Evolutionary conservation across 129 eudicot genomes (phyloP), one percentile per base, ranked within the genome.

Genomic region (Centrapalus pauciflorus): DNA sequence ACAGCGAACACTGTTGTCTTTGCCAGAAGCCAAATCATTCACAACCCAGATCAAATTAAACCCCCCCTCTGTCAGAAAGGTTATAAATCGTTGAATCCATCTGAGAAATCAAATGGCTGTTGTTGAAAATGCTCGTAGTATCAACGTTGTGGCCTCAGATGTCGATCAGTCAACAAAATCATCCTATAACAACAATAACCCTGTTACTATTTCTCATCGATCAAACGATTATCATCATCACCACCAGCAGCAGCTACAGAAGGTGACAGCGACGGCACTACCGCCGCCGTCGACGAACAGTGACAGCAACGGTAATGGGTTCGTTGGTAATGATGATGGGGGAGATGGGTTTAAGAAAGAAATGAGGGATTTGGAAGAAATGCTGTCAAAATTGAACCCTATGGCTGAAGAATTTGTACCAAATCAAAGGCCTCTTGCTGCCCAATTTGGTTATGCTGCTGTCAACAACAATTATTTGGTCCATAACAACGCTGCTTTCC

Each of bases 371-470:
- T 81, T 89, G 79, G 86, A 83, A 71, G 87, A 89, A 24, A 89
- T 89, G 96, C 30, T 89, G 70, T 89, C 90, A 0, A 89, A 89
- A 67, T 66, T 89, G 32, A 89, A 89, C 70, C 96, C 96, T 50
- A 72, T 78, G 87, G 96, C 96, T 60, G 81, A 81, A 66, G 96
- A 85, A 69, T 89, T 89, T 69, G 90, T 89, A 17, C 96, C 96
- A 0, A 48, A 74, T 62, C 81, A 78, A 17, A 75, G 76, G 57
- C 71, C 73, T 43, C 41, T 32, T 38, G 72, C 72, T 50, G 69
- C 80, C 26, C 86, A 77, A 49, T 82, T 80, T 80, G 94, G 88
- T 74, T 86, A 55, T 76, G 73, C 75, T 52, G 34, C 80, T 58
- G 76, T 77, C 19, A 76, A 69, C 19, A 76, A 69, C 58, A 61